These are phyloP conservation scores for Helianthus tuberosus DNA, from an alignment of 129 eudicot genomes.

Conservation along the genomic window DNA sequence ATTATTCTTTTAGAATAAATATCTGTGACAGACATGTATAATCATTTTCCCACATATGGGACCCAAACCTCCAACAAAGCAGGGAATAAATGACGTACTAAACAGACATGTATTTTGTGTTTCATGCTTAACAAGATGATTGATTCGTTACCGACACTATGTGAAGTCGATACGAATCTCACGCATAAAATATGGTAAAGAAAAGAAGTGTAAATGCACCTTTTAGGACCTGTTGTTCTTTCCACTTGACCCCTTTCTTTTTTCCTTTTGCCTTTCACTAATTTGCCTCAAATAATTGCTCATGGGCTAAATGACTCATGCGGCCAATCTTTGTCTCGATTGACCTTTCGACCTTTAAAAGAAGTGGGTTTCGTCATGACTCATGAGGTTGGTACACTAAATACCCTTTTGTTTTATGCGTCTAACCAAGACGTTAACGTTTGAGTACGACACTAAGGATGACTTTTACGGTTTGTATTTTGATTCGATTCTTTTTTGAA, in stretches of 20 bases:
- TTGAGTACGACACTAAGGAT: constrained; percentile 8
- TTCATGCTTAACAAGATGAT: constrained; percentile 11
- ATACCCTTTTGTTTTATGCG: constrained; percentile 25
- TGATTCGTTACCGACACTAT: constrained; percentile 1
- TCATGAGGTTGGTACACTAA: constrained; percentile 26
- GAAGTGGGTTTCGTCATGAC: constrained; percentile 44
- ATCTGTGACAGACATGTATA: background rate
- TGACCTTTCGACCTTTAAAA: constrained; percentile 32
- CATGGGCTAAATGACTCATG: constrained; percentile 33
- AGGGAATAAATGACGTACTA: constrained; percentile 24
- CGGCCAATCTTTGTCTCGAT: constrained; percentile 25
- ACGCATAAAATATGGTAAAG: constrained; percentile 15
- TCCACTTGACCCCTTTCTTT: constrained; percentile 46
- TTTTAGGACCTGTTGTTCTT: constrained; percentile 26
- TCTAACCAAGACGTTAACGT: constrained; percentile 20
- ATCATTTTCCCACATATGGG: background rate
- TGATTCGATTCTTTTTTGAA: background rate
- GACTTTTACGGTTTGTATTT: background rate
- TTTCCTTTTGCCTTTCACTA: constrained; percentile 43
- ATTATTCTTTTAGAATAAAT: background rate
- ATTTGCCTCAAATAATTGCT: constrained; percentile 45
- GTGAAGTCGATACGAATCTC: background rate
- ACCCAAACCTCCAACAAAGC: background rate
- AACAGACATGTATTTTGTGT: constrained; percentile 23
- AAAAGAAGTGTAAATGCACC: constrained; percentile 43